Percentiles rank a stretch among this genome's conserved stretches.
Conservation (phyloP, 1,284 basidiomycete genomes). For the Malassezia pachydermatis region DNA sequence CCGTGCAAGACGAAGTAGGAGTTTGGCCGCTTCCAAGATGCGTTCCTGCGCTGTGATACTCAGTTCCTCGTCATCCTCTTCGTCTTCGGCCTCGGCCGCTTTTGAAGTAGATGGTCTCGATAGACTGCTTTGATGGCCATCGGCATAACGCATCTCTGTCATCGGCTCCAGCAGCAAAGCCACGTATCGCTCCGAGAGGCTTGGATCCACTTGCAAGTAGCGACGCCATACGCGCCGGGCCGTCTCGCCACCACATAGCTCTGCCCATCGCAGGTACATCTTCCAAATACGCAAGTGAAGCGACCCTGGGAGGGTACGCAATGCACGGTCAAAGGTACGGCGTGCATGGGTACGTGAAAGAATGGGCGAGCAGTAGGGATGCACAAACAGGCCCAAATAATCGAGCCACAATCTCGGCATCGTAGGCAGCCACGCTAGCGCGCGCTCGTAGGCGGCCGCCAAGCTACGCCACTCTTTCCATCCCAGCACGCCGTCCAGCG, state of each 20-base stretch:
- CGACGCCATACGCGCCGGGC: conserved; percentile 79
- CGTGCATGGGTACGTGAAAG: conserved; percentile 82
- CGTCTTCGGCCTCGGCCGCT: conserved; percentile 15
- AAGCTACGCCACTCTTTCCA: conserved; percentile 90
- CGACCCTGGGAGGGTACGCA: conserved; percentile 84
- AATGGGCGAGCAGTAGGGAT: conserved; percentile 74
- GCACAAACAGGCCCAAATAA: conserved; percentile 80
- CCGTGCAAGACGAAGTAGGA: conserved; percentile 70
- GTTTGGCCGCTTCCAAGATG: conserved; percentile 84
- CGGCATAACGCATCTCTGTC: conserved; percentile 21
- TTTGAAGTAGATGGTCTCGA: neutral
- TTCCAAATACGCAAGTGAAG: conserved; percentile 91
- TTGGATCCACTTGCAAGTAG: conserved; percentile 59
- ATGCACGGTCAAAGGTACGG: conserved; percentile 82
- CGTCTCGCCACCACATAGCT: conserved; percentile 69
- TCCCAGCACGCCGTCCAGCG: conserved; percentile 74
- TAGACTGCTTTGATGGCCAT: conserved; percentile 21
- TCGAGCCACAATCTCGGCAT: conserved; percentile 87
- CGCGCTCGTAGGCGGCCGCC: conserved; percentile 78
- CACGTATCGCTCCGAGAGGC: conserved; percentile 42
- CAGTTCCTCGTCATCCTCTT: neutral
- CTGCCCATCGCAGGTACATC: conserved; percentile 87
- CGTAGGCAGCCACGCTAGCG: conserved; percentile 85
- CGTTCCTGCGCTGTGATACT: conserved; percentile 47
- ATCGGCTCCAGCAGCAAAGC: conserved; percentile 30